Conservation (phyloP, 106 monocot genomes). For the Posidonia australis region DNA sequence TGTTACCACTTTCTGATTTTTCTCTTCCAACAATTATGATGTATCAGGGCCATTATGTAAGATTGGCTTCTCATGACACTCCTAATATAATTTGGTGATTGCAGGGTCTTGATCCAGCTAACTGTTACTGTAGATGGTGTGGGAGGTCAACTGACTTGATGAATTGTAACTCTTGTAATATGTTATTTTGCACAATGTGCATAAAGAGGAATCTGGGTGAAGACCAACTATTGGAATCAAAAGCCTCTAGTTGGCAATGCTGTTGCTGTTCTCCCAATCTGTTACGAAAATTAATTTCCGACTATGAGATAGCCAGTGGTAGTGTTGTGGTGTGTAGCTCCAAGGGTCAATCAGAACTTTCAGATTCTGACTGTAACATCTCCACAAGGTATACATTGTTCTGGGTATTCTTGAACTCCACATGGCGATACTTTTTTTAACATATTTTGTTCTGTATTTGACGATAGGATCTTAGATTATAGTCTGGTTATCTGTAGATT, state of each 20-base stretch:
- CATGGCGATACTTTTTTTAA: background rate
- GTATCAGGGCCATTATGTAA: background rate
- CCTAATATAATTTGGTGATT: slow-evolving; percentile 1
- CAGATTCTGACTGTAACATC: slow-evolving; percentile 31
- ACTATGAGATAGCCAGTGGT: slow-evolving; percentile 46
- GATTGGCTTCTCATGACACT: background rate
- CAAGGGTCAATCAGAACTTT: slow-evolving; percentile 43
- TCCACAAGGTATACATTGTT: slow-evolving; percentile 28
- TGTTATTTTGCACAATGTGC: slow-evolving; percentile 58
- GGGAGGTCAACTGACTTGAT: slow-evolving; percentile 39
- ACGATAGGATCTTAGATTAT: too few species aligned
- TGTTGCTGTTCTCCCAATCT: slow-evolving; percentile 61
- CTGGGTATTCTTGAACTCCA: background rate
- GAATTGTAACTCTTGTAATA: slow-evolving; percentile 52
- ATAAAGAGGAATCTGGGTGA: slow-evolving; percentile 72
- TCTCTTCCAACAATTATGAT: too few species aligned
- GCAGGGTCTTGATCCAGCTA: slow-evolving; percentile 29
- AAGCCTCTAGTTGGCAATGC: slow-evolving; percentile 59
- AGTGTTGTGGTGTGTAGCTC: slow-evolving; percentile 26
- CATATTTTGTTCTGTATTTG: background rate
- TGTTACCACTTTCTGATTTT: too few species aligned
- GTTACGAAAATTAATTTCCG: slow-evolving; percentile 35
- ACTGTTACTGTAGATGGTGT: slow-evolving; percentile 73
- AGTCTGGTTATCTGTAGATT: too few species aligned
- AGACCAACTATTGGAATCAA: slow-evolving; percentile 36